phyloP scores from a whole-genome alignment of 1,284 basidiomycete species.

The Malassezia japonica region DNA sequence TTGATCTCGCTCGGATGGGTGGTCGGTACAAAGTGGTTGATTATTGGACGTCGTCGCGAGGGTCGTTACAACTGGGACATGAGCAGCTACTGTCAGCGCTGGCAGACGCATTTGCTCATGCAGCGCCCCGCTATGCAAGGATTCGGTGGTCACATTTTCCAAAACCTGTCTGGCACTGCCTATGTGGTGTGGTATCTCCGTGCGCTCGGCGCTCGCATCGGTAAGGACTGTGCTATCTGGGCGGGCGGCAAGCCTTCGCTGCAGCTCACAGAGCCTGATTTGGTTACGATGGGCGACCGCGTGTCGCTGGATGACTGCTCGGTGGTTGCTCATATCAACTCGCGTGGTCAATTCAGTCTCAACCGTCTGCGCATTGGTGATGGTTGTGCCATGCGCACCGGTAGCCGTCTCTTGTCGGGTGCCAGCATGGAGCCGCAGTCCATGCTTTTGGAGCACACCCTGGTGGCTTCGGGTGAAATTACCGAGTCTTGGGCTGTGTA shows the following conservation, averaged over 20 bases:
- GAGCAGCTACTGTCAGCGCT: constrained; percentile 48
- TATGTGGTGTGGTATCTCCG: constrained; percentile 46
- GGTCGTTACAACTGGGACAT: constrained; percentile 49
- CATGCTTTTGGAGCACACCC: constrained; percentile 47
- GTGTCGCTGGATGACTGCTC: constrained; percentile 46
- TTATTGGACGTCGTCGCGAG: constrained; percentile 45
- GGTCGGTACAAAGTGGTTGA: constrained; percentile 42
- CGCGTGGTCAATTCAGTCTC: constrained; percentile 44
- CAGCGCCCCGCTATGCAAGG: constrained; percentile 40
- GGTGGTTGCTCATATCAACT: constrained; percentile 48
- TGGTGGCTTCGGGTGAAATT: constrained; percentile 47
- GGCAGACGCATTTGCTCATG: constrained; percentile 45
- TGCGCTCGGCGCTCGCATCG: constrained; percentile 40
- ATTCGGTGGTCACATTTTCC: constrained; percentile 43
- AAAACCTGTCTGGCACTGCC: constrained; percentile 36
- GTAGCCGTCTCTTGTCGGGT: constrained; percentile 42
- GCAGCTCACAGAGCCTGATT: constrained; percentile 46
- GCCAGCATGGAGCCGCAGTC: constrained; percentile 45
- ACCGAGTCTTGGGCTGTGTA: constrained; percentile 46
- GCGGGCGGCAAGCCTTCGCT: constrained; percentile 46
- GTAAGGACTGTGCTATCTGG: constrained; percentile 44
- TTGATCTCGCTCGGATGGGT: constrained; percentile 40
- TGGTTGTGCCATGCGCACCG: constrained; percentile 43
- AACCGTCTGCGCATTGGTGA: constrained; percentile 47
- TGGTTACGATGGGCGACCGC: constrained; percentile 44